Base-by-base conservation (phyloP, 345 rosid genomes). In the Citrus hindsii region DNA sequence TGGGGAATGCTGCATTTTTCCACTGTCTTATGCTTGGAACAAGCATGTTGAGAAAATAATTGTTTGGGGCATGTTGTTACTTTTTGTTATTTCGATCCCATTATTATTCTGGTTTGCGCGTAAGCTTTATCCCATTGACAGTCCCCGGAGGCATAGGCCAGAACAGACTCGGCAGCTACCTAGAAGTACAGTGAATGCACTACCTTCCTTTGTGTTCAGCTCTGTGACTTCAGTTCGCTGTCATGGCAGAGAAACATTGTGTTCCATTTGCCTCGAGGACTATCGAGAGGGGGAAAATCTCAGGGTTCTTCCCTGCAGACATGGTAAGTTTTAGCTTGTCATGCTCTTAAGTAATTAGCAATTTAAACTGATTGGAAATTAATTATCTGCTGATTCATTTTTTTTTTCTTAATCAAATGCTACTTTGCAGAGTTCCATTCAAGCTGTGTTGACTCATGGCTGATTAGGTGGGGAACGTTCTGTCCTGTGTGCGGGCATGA, bases 401-500 rank as follows among this genome's bases (percentile, higher is more conserved):
- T 33, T 85, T 79, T 67, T 80, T 70, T 38, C 77, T 67, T 71
- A 80, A 67, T 37, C 71, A 67, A 71, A 60, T 42, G 56, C 75
- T 76, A 53, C 80, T 69, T 86, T 10, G 86, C 91, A 92, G 96
- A 87, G 69, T 92, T 87, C 84, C 98, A 92, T 86, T 82, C 90
- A 71, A 80, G 70, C 67, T 89, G 94, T 78, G 88, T 89, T 66
- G 93, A 85, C 65, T 86, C 91, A 19, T 93, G 96, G 98, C 87
- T 93, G 88, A 87, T 89, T 40, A 89, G 89, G 79, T 87, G 93
- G 91, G 92, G 92, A 28, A 87, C 90, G 76, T 86, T 85, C 74
- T 90, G 96, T 84, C 96, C 96, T 1, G 89, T 92, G 28, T 93
- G 94, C 89, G 92, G 89, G 85, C 88, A 87, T 64, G 94, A 92